Percentiles rank a stretch among this genome's conserved stretches.
Conservation (phyloP, 2,329 filamentous ascomycete genomes). For the Colletotrichum theobromicola region DNA sequence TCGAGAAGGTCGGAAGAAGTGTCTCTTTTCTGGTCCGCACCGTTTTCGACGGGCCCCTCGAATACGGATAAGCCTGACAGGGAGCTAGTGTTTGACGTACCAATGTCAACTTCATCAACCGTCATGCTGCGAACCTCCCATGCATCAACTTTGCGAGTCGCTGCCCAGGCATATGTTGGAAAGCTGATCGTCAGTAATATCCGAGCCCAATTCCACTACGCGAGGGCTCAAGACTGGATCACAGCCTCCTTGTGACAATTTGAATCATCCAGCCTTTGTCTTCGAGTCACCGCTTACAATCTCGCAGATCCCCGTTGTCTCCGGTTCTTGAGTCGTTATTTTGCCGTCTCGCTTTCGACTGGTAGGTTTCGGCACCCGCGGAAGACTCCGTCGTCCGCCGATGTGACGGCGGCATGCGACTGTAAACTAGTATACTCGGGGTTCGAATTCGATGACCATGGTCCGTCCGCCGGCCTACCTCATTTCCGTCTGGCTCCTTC, state of each 20-base stretch:
- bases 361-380: neutral
- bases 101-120: neutral
- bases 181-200: neutral
- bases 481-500: neutral
- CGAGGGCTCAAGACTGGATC: neutral
- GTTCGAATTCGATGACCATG: neutral
- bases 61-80: neutral
- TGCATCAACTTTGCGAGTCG: neutral
- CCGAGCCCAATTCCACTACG: neutral
- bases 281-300: neutral
- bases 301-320: neutral
- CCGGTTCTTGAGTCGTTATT: neutral
- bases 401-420: neutral
- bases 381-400: neutral
- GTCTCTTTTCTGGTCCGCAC: neutral
- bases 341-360: neutral
- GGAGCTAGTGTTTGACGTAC: neutral
- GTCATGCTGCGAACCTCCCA: neutral
- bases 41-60: neutral
- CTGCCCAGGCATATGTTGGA: neutral
- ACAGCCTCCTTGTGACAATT: neutral
- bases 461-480: neutral
- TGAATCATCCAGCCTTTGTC: neutral
- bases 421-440: neutral
- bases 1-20: conserved; percentile 18